phyloP scores from a whole-genome alignment of 495 filamentous ascomycete genomes.

The Talaromyces adpressus region DNA sequence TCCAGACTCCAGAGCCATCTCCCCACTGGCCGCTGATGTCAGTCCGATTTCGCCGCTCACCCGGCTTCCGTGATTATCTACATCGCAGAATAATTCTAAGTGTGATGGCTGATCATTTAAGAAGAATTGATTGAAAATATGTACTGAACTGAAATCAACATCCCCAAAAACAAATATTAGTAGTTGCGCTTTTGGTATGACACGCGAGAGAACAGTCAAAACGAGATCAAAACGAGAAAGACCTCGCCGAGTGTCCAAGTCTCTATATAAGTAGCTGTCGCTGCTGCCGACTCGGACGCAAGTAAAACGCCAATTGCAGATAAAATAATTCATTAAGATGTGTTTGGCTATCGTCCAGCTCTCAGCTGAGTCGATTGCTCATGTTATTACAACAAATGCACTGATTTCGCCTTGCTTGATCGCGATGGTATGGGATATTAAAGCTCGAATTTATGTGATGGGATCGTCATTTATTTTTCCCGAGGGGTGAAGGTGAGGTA shows the following conservation, averaged over 20 bases:
- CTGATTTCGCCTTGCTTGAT: neutral
- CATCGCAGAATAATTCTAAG: neutral
- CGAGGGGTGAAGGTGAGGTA: constrained; percentile 48
- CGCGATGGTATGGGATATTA: neutral
- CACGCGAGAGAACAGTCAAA: neutral
- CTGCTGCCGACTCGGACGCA: neutral
- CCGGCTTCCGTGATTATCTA: neutral
- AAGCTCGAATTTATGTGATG: neutral
- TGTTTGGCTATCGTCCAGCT: neutral
- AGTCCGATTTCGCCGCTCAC: neutral
- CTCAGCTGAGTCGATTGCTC: neutral
- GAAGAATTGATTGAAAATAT: neutral
- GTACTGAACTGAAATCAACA: neutral
- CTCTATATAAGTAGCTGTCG: constrained; percentile 1
- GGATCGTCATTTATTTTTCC: neutral
- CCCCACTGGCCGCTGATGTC: neutral
- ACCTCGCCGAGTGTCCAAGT: neutral
- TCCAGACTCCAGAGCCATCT: neutral
- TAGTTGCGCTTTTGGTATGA: neutral
- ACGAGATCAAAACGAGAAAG: neutral
- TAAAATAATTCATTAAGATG: neutral
- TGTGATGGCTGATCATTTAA: no score
- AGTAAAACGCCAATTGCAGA: neutral
- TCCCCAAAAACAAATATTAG: neutral
- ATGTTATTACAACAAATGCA: neutral